Base-by-base conservation (phyloP, 805 yeast species). In the Hanseniaspora thailandica region DNA sequence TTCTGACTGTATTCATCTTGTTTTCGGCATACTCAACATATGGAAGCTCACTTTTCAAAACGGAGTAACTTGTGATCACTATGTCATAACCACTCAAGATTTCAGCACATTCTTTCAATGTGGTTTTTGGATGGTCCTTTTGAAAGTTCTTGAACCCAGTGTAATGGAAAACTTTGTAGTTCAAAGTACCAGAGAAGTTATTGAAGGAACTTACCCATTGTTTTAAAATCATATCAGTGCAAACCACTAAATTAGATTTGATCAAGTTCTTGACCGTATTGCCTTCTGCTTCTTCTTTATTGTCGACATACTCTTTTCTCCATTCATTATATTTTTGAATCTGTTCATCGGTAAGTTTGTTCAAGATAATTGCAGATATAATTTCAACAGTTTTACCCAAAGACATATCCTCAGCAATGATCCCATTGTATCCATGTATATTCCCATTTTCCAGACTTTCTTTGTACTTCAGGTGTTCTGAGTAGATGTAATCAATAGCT, bases 331-430 rank as follows among this genome's bases (percentile, higher is more conserved):
- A 48, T 9, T 48, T 31, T 1, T 7, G 2, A 9, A 49, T 34
- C 20, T 41, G 47, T 17, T 35, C 25, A 13, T 41, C 39, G 1
- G 35, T 34, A 10, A 46, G 20, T 31, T 71, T 80, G 63, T 93
- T 83, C 47, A 81, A 61, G 1, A 80, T 62, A 0, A 84, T 67
- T 38, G 90, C 68, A 0, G 95, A 72, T 2, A 86, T 71, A 13
- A 88, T 71, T 63, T 93, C 98, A 4, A 93, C 80, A 0, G 98
- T 90, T 62, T 93, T 93, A 0, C 98, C 98, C 7, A 93, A 73
- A 0, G 98, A 98, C 98, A 93, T 93, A 66, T 93, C 98, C 61
- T 90, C 98, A 1, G 93, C 84, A 33, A 93, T 65, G 7, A 93
- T 68, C 0, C 94, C 96, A 48, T 74, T 58, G 3, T 66, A 65